Conservation (phyloP, 2,329 filamentous ascomycete species). For the Bertia moriformis region DNA sequence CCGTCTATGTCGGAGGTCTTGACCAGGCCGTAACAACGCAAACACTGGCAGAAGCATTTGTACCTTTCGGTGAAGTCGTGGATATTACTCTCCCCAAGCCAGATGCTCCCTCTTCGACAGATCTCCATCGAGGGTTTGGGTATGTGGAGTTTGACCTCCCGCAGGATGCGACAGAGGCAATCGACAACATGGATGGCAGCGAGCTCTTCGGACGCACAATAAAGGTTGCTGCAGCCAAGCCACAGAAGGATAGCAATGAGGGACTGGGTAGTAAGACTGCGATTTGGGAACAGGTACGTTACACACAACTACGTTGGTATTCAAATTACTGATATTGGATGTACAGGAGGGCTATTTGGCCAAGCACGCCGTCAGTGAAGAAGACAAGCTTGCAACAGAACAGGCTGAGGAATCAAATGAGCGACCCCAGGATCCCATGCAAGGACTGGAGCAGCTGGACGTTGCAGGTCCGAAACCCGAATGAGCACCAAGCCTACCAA, state of each 20-base stretch:
- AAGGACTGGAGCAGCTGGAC: slow-evolving; percentile 82
- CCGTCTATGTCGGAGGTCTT: slow-evolving; percentile 82
- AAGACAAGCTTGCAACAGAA: slow-evolving; percentile 18
- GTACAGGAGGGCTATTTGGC: slow-evolving; percentile 57
- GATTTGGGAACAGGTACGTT: slow-evolving; percentile 87
- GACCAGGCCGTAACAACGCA: slow-evolving; percentile 62
- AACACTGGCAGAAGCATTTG: slow-evolving; percentile 76
- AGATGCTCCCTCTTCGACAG: slow-evolving; percentile 35
- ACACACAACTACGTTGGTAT: not conserved
- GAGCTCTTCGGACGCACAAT: slow-evolving; percentile 86
- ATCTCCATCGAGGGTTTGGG: slow-evolving; percentile 70
- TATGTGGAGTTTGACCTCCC: slow-evolving; percentile 88
- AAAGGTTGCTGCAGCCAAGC: slow-evolving; percentile 82
- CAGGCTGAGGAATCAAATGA: slow-evolving; percentile 11
- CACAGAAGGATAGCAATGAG: slow-evolving; percentile 75
- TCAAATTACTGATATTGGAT: too few relatives aligned
- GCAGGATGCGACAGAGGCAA: slow-evolving; percentile 80
- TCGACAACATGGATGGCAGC: slow-evolving; percentile 97
- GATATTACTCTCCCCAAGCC: slow-evolving; percentile 84
- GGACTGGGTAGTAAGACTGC: slow-evolving; percentile 86
- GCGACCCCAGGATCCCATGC: slow-evolving; percentile 61
- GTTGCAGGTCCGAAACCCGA: slow-evolving; percentile 79
- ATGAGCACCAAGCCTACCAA: too few relatives aligned
- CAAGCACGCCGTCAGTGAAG: slow-evolving; percentile 19
- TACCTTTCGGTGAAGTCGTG: slow-evolving; percentile 90